These are phyloP conservation scores for Colletotrichum sp. DNA, from an alignment of 2,329 filamentous ascomycete species.

Conservation along the genomic window DNA sequence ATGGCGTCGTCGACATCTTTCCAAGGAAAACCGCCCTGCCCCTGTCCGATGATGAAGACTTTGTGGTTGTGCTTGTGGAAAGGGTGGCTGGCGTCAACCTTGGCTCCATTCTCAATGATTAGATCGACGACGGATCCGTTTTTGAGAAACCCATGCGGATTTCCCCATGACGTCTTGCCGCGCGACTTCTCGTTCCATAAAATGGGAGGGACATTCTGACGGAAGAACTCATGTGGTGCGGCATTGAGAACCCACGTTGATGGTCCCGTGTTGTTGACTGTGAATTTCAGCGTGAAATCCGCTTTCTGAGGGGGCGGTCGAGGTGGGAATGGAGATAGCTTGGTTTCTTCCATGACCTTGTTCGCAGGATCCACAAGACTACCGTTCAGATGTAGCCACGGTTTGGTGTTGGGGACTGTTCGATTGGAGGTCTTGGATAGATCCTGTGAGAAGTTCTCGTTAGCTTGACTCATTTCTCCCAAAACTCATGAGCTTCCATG, in stretches of 20 bases:
- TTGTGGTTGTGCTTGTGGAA: slow-evolving; percentile 17
- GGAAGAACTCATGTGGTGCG: slow-evolving; percentile 4
- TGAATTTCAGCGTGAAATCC: background rate
- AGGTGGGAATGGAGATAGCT: background rate
- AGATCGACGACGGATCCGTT: slow-evolving; percentile 1
- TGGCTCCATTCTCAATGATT: slow-evolving; percentile 5
- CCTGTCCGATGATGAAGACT: slow-evolving; percentile 1
- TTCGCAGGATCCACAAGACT: background rate
- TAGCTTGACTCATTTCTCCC: background rate
- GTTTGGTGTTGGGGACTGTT: background rate
- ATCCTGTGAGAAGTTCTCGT: background rate
- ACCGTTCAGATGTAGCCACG: slow-evolving; percentile 1
- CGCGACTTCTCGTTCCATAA: background rate
- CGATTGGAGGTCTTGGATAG: background rate
- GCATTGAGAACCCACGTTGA: background rate
- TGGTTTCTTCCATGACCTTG: background rate
- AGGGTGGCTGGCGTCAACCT: background rate
- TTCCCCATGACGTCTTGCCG: background rate
- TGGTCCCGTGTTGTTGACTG: background rate
- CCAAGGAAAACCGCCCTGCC: background rate
- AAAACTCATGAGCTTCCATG: rapidly evolving
- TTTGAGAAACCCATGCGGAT: background rate
- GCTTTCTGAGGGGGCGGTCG: background rate
- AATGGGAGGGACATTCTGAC: slow-evolving; percentile 9
- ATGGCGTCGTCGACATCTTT: background rate